Conservation (phyloP, 768 basidiomycete species). For the Agaricus blazei region DNA sequence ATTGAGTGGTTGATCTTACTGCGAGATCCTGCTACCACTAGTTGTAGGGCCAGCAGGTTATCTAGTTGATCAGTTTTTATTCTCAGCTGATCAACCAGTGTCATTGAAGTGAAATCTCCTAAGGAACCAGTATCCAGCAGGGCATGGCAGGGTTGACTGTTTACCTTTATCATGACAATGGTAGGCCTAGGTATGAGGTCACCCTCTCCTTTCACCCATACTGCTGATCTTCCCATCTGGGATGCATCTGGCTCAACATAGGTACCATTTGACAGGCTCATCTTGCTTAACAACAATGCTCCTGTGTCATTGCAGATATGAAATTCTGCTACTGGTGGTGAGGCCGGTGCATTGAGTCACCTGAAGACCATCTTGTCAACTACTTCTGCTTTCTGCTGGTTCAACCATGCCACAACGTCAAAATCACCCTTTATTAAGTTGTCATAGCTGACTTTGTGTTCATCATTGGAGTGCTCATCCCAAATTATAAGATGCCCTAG, state of each 20-base stretch:
- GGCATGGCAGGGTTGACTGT: slow-evolving; percentile 24
- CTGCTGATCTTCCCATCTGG: not conserved
- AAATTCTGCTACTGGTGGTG: too few relatives aligned
- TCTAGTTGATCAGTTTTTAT: slow-evolving; percentile 16
- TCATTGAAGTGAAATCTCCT: slow-evolving; percentile 33
- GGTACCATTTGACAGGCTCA: too few relatives aligned
- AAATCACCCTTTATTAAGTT: too few relatives aligned
- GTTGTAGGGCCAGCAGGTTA: slow-evolving; percentile 26
- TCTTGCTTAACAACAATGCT: too few relatives aligned
- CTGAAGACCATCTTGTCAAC: too few relatives aligned
- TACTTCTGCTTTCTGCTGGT: too few relatives aligned
- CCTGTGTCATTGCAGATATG: too few relatives aligned
- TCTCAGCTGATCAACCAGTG: slow-evolving; percentile 28
- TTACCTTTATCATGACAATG: slow-evolving; percentile 20
- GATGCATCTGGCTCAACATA: not conserved
- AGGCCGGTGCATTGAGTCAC: too few relatives aligned
- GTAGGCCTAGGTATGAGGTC: slow-evolving; percentile 22
- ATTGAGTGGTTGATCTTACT: slow-evolving; percentile 24
- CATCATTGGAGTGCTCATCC: too few relatives aligned
- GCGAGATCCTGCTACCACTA: slow-evolving; percentile 33
- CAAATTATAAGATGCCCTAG: too few relatives aligned
- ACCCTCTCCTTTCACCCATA: not conserved
- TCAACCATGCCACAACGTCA: too few relatives aligned
- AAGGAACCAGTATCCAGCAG: slow-evolving; percentile 31
- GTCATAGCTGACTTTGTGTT: too few relatives aligned